Base-by-base conservation (phyloP, 2,329 filamentous ascomycete species). In the Didymella pomorum region DNA sequence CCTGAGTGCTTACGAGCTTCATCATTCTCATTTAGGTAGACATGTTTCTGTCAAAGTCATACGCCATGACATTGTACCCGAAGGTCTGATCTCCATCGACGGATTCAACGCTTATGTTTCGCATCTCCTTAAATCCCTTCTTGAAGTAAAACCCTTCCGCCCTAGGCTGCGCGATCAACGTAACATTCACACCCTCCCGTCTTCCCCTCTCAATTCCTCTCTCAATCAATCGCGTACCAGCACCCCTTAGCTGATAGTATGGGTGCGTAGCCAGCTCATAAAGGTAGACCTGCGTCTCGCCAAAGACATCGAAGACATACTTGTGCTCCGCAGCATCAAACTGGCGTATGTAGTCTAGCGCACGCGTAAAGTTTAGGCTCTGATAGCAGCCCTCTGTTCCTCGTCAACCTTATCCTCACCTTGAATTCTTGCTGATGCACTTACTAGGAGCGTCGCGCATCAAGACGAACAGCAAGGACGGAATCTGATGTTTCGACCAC, bases 121-220 rank as follows among this genome's bases (percentile, higher is more conserved):
- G 39, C 1, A 46, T 18, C 14, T 45, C 31, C 16, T 3, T 20
- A 14, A 47, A 47, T 2, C 51, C 51, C 5, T 20, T 26, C 26
- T 47, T 35, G 11, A 53, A 6, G 37, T 53, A 47, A 8, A 47
- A 53, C 1, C 12, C 28, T 11, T 33, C 33, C 1, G 51, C 51
- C 9, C 31, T 31, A n/a, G 51, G 51, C 51, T 46, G 42, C 8
- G 43, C 43, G 12, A 53, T 7, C 33, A 47, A 18, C 3, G 51
- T 41, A 9, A 47, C 43, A 18, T 46, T 41, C 10, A 41, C 42
- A 20, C 12, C 12, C 7, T 16, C 33, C 11, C 10, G 21, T 29
- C 14, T 41, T 2, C 42, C 43, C 12, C 12, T 33, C 23, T 29
- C 43, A 2, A 53, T 20, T 4, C 51, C 31, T 23, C 23, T 5